Evolutionary conservation across 371 early-diverging fungal genomes (phyloP).

Genomic region (Apophysomyces ossiformis): DNA sequence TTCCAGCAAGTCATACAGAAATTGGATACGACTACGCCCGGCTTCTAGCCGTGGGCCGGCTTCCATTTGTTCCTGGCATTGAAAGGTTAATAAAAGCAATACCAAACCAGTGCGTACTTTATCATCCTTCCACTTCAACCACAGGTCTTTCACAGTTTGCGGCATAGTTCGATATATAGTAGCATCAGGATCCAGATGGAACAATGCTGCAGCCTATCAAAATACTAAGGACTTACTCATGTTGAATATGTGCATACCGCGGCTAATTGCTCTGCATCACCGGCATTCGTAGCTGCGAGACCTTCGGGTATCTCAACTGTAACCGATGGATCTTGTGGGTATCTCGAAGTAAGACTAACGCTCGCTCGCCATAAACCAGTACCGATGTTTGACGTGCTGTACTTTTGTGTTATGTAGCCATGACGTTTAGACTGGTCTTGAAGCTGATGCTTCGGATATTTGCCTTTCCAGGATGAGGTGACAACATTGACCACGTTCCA

Average conservation of each 20-base stretch:
- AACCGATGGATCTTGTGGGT: background rate
- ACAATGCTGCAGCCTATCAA: constrained; percentile 53
- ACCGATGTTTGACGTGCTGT: constrained; percentile 14
- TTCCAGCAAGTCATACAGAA: constrained; percentile 33
- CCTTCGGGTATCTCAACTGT: constrained; percentile 24
- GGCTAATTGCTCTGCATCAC: constrained; percentile 65
- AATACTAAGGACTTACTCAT: background rate
- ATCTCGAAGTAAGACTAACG: constrained; percentile 18
- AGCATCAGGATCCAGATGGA: constrained; percentile 48
- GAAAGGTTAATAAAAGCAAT: background rate
- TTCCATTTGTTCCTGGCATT: constrained; percentile 28
- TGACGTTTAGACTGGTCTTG: constrained; percentile 33
- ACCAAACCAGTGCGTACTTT: constrained; percentile 31
- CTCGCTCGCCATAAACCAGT: constrained; percentile 30
- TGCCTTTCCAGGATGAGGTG: constrained; percentile 51
- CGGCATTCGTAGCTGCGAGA: constrained; percentile 10
- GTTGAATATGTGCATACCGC: constrained; percentile 37
- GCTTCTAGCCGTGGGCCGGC: constrained; percentile 27
- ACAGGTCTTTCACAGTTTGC: constrained; percentile 66
- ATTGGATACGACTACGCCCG: constrained; percentile 32
- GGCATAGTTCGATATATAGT: constrained; percentile 66
- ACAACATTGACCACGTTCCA: constrained; percentile 27
- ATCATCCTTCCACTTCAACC: constrained; percentile 60
- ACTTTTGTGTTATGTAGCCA: constrained; percentile 21
- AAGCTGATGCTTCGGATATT: constrained; percentile 48